Percentiles rank a stretch among this genome's conserved stretches.
Conservation (phyloP, 768 basidiomycete species). For the Rossbeevera mucosa region DNA sequence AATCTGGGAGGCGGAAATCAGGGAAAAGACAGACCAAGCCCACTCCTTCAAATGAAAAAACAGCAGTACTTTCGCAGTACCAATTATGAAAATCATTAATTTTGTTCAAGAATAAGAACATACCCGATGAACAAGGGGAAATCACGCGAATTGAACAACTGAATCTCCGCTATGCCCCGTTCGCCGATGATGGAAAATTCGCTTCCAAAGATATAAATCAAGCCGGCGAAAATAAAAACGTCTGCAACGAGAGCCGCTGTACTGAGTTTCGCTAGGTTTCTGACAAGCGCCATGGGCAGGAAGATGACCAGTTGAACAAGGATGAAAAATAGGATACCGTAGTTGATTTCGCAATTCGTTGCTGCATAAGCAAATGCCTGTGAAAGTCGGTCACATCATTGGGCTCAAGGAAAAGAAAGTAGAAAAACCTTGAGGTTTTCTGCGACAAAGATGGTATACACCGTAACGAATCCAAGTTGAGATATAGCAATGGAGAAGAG, state of each 20-base stretch:
- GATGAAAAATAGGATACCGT: conserved; percentile 79
- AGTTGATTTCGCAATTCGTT: conserved; percentile 62
- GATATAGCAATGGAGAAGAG: conserved; percentile 84
- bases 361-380: conserved; percentile 81
- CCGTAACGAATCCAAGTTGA: conserved; percentile 82
- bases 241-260: conserved; percentile 91
- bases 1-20: not conserved
- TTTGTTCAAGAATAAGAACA: conserved; percentile 22
- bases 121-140: conserved; percentile 92
- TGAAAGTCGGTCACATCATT: conserved; percentile 9
- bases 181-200: conserved; percentile 67
- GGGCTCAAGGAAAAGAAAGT: not conserved
- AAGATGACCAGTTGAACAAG: conserved; percentile 80
- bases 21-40: conserved; percentile 60
- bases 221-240: conserved; percentile 86
- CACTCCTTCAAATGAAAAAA: conserved; percentile 98
- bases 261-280: conserved; percentile 93
- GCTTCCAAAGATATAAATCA: conserved; percentile 83
- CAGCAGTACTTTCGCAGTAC: conserved; percentile 67
- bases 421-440: conserved; percentile 65
- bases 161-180: conserved; percentile 72
- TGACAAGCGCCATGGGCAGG: conserved; percentile 82
- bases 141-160: conserved; percentile 82
- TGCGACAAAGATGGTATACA: conserved; percentile 95
- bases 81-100: conserved; percentile 1